Evolutionary conservation across 2,329 filamentous ascomycete genomes (phyloP).

Genomic region (Colletotrichum sp.): DNA sequence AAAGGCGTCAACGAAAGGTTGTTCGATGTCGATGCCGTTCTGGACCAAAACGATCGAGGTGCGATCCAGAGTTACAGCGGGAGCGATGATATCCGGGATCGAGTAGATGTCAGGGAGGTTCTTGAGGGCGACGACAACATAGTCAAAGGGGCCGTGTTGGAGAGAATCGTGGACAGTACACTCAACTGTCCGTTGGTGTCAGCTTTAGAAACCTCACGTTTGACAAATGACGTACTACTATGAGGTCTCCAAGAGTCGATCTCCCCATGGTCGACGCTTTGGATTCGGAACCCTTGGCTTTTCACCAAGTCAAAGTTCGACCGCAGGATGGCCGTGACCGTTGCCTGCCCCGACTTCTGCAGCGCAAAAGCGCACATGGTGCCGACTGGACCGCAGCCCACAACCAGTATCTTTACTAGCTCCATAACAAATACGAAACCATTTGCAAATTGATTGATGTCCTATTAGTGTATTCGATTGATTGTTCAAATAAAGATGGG

Average conservation of each 20-base stretch:
- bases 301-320: not conserved
- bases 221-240: not conserved
- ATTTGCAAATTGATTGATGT: not conserved
- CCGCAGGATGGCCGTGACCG: not conserved
- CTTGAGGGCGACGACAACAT: not conserved
- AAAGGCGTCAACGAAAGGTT: not conserved
- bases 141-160: not conserved
- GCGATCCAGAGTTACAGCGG: not conserved
- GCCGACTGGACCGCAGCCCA: not conserved
- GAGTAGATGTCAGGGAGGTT: not conserved
- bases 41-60: not conserved
- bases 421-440: not conserved
- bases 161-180: not conserved
- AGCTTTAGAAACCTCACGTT: not conserved
- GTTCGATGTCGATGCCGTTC: not conserved
- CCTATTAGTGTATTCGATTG: accelerated
- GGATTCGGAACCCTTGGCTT: not conserved
- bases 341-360: not conserved
- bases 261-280: not conserved
- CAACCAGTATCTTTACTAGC: not conserved
- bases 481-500: not conserved
- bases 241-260: not conserved
- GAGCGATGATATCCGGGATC: not conserved
- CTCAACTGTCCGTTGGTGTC: not conserved
- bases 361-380: not conserved